phyloP scores from a whole-genome alignment of 2,329 filamentous ascomycete genomes.

The Arthrinium puccinioides region DNA sequence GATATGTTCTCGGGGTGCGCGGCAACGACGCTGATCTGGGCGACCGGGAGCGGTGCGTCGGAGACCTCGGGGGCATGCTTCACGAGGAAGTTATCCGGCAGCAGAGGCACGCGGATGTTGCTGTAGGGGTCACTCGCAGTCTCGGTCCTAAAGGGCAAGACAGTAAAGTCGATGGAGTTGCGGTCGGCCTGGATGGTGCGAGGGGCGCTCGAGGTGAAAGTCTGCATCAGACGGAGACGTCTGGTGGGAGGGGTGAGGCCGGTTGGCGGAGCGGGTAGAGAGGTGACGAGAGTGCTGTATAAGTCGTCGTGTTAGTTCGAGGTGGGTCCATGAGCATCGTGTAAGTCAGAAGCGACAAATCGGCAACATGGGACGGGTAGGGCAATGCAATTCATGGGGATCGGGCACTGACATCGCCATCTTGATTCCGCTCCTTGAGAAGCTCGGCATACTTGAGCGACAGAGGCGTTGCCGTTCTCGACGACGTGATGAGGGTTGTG shows the following conservation, averaged over 20 bases:
- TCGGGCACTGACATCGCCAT: slow-evolving; percentile 20
- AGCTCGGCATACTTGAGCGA: slow-evolving; percentile 27
- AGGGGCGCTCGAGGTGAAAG: slow-evolving; percentile 44
- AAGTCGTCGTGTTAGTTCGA: background rate
- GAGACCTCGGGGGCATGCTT: slow-evolving; percentile 34
- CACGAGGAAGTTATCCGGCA: slow-evolving; percentile 49
- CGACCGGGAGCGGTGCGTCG: slow-evolving; percentile 31
- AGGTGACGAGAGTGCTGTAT: slow-evolving; percentile 21
- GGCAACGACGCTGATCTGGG: slow-evolving; percentile 49
- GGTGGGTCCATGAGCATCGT: background rate
- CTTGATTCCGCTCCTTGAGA: slow-evolving; percentile 24
- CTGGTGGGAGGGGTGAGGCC: slow-evolving; percentile 29
- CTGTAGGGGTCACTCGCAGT: slow-evolving; percentile 23
- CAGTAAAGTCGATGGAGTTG: slow-evolving; percentile 41
- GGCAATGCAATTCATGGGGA: background rate
- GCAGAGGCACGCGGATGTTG: slow-evolving; percentile 48
- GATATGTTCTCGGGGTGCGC: slow-evolving; percentile 46
- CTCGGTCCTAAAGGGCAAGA: slow-evolving; percentile 37
- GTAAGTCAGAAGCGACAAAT: background rate
- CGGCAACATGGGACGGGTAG: background rate
- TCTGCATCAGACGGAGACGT: slow-evolving; percentile 54
- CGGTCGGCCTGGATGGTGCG: slow-evolving; percentile 19
- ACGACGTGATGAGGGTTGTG: slow-evolving; percentile 18
- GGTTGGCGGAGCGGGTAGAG: slow-evolving; percentile 26
- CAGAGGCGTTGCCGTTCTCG: slow-evolving; percentile 18